These are phyloP conservation scores for Xylaria multiplex DNA, from an alignment of 2,329 filamentous ascomycete species.

Conservation along the genomic window DNA sequence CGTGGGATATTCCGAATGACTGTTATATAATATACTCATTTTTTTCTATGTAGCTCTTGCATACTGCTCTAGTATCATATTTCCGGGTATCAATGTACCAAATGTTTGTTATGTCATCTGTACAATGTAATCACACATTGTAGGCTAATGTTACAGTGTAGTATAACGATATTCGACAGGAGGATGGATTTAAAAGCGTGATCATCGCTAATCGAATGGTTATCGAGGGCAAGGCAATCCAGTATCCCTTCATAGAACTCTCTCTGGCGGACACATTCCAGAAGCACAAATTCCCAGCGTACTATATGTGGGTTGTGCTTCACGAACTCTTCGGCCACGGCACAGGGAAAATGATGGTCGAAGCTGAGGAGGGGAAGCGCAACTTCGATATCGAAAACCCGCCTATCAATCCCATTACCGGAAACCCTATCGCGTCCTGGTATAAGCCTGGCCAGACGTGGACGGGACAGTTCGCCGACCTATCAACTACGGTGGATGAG, in stretches of 20 bases:
- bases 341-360: slow-evolving; percentile 69
- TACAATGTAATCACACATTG: too few relatives aligned
- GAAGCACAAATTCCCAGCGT: slow-evolving; percentile 71
- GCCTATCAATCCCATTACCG: slow-evolving; percentile 65
- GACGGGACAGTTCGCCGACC: slow-evolving; percentile 67
- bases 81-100: slow-evolving; percentile 56
- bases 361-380: slow-evolving; percentile 62
- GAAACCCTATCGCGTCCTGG: slow-evolving; percentile 63
- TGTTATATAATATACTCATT: neutral
- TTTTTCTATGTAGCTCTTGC: slow-evolving; percentile 50
- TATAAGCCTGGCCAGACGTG: slow-evolving; percentile 73
- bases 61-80: slow-evolving; percentile 57
- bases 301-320: slow-evolving; percentile 77
- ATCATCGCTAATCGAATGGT: slow-evolving; percentile 67
- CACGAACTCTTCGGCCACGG: slow-evolving; percentile 75
- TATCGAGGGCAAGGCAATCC: slow-evolving; percentile 58
- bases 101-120: slow-evolving; percentile 49
- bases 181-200: slow-evolving; percentile 72
- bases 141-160: slow-evolving; percentile 34
- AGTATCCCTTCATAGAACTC: slow-evolving; percentile 62
- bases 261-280: slow-evolving; percentile 60
- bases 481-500: slow-evolving; percentile 71
- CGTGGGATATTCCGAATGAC: slow-evolving; percentile 47
- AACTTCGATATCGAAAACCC: slow-evolving; percentile 70
- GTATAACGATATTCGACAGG: slow-evolving; percentile 68